Percentiles rank a stretch among this genome's conserved stretches.
These are phyloP conservation scores for Hypericum perforatum DNA, from an alignment of 345 rosid species.

Conservation along the genomic window DNA sequence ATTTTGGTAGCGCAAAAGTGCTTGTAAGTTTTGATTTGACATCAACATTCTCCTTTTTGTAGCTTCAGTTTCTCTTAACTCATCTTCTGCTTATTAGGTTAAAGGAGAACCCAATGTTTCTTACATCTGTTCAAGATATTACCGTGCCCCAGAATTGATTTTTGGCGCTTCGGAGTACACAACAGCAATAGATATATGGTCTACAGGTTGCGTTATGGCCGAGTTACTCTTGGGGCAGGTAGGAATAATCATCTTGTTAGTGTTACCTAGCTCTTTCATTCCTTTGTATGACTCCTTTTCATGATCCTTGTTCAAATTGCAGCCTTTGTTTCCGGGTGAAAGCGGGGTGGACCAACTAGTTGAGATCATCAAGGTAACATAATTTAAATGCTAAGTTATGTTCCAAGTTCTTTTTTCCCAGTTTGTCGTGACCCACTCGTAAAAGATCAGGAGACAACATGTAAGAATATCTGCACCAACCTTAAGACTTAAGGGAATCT, in stretches of 20 bases:
- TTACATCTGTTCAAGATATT: slow-evolving; percentile 88
- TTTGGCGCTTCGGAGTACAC: slow-evolving; percentile 97
- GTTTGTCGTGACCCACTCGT: not conserved
- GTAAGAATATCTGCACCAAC: no score
- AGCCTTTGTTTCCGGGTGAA: slow-evolving; percentile 98
- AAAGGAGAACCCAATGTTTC: slow-evolving; percentile 91
- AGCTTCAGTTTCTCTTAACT: slow-evolving; percentile 7
- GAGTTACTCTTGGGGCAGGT: slow-evolving; percentile 93
- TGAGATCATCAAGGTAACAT: slow-evolving; percentile 85
- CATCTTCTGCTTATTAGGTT: slow-evolving; percentile 35
- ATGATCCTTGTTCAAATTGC: slow-evolving; percentile 13
- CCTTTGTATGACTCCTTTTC: not conserved
- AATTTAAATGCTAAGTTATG: not conserved
- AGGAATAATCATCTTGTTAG: slow-evolving; percentile 4
- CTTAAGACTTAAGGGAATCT: no score
- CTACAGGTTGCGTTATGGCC: slow-evolving; percentile 95
- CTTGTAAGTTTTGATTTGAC: slow-evolving; percentile 36
- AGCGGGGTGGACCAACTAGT: slow-evolving; percentile 96
- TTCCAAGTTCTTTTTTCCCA: not conserved
- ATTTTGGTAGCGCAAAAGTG: slow-evolving; percentile 95
- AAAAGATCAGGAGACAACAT: no score
- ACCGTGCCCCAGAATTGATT: slow-evolving; percentile 94
- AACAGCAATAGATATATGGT: slow-evolving; percentile 96
- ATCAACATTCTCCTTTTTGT: slow-evolving; percentile 1
- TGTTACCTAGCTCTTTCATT: slow-evolving; percentile 8